Evolutionary conservation across 1,139 yeast genomes (phyloP).

Genomic region (Pichia terricola): DNA sequence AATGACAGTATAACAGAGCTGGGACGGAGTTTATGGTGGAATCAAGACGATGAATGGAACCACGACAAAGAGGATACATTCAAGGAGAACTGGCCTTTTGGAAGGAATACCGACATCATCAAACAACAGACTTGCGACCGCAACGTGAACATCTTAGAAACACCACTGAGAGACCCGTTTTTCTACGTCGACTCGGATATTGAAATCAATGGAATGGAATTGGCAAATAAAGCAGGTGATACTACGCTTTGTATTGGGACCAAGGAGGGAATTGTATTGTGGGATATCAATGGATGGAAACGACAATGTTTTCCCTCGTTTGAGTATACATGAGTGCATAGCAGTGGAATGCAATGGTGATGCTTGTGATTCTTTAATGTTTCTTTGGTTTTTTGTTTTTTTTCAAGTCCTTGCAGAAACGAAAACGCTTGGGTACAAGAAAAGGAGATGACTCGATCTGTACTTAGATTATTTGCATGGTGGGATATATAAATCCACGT

Average conservation of each 20-base stretch:
- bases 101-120: background rate
- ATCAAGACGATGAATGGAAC: background rate
- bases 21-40: conserved; percentile 5
- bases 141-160: conserved; percentile 1
- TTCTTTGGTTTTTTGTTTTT: background rate
- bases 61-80: background rate
- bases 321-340: conserved; percentile 7
- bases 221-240: conserved; percentile 30
- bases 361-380: background rate
- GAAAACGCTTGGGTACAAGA: no score
- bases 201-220: conserved; percentile 40
- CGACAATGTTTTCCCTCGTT: conserved; percentile 39
- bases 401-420: no score
- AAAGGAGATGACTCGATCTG: no score
- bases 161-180: conserved; percentile 15
- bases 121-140: background rate
- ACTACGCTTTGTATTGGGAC: conserved; percentile 35
- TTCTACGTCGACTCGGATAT: conserved; percentile 20
- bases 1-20: background rate
- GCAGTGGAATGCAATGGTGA: background rate
- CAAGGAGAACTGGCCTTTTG: conserved; percentile 9
- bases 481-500: no score
- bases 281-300: conserved; percentile 44
- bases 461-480: no score
- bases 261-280: conserved; percentile 37